Percentiles rank a stretch among this genome's conserved stretches.
Conservation (phyloP, 164 flowering plant species). For the Houttuynia cordata region DNA sequence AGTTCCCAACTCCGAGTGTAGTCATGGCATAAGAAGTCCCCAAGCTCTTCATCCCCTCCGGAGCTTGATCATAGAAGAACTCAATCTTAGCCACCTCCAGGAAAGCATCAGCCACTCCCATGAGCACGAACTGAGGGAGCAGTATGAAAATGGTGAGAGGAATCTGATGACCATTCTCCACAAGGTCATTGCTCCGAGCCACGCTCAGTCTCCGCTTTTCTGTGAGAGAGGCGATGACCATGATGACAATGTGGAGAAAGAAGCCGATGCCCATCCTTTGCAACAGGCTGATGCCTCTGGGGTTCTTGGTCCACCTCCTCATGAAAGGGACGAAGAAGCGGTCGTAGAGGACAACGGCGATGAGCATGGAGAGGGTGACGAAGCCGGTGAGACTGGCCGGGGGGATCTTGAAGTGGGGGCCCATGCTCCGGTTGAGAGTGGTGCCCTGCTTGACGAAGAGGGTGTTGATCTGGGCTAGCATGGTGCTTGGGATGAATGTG, state of each 20-base stretch:
- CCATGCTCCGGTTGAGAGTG: constrained; percentile 27
- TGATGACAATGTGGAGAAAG: constrained; percentile 17
- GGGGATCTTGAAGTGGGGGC: constrained; percentile 30
- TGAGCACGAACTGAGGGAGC: constrained; percentile 49
- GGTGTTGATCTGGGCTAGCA: constrained; percentile 36
- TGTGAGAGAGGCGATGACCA: constrained; percentile 24
- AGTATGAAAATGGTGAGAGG: constrained; percentile 46
- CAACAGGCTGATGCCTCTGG: constrained; percentile 21
- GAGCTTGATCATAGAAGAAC: constrained; percentile 76
- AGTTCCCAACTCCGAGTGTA: constrained; percentile 31
- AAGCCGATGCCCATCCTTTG: constrained; percentile 38
- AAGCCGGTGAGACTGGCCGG: constrained; percentile 51
- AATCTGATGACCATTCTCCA: constrained; percentile 9
- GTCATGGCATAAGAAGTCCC: constrained; percentile 29
- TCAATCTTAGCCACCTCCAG: constrained; percentile 84
- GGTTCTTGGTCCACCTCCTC: constrained; percentile 11
- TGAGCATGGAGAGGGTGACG: constrained; percentile 28
- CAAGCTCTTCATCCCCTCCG: constrained; percentile 68
- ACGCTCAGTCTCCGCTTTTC: constrained; percentile 20
- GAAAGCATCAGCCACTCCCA: constrained; percentile 80
- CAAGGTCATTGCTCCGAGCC: neutral
- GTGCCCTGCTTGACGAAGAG: constrained; percentile 47
- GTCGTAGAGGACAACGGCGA: constrained; percentile 25
- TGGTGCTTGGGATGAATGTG: constrained; percentile 29
- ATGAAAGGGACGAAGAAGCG: constrained; percentile 17